A percentile compares a stretch with the other conserved stretches of the same genome.
Conservation (phyloP, 441 rosid species). For the Eruca vesicaria region DNA sequence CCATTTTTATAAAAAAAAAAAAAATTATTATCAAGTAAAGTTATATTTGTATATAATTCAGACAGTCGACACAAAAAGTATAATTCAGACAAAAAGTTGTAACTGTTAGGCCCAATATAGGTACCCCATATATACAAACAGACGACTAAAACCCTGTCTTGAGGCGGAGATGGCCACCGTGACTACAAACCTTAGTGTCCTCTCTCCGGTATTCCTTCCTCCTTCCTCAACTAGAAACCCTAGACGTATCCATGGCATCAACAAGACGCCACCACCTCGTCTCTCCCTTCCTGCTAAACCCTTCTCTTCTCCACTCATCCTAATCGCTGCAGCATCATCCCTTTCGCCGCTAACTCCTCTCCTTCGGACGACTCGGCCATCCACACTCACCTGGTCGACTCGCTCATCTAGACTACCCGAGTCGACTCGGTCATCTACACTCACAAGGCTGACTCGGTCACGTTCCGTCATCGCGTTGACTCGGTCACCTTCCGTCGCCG, state of each 20-base stretch:
- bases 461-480: too few relatives aligned
- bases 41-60: too few relatives aligned
- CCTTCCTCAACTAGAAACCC: conserved; percentile 1
- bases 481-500: too few relatives aligned
- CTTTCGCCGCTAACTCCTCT: conserved; percentile 24
- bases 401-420: too few relatives aligned
- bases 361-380: conserved; percentile 6
- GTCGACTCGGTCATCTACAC: too few relatives aligned
- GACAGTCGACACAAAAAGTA: too few relatives aligned
- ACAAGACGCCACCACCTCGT: not conserved
- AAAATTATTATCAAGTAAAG: too few relatives aligned
- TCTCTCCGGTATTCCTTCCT: not conserved
- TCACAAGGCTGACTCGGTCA: too few relatives aligned
- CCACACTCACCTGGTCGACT: conserved; percentile 46
- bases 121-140: too few relatives aligned
- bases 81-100: too few relatives aligned
- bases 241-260: conserved; percentile 6
- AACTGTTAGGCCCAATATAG: not conserved
- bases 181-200: conserved; percentile 9
- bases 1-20: too few relatives aligned
- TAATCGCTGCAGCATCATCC: not conserved
- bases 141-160: too few relatives aligned
- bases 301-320: conserved; percentile 11
- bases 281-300: conserved; percentile 21
- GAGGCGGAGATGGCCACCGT: conserved; percentile 28